phyloP scores from a whole-genome alignment of 2,329 filamentous ascomycete species.

The Sporothrix humicola region DNA sequence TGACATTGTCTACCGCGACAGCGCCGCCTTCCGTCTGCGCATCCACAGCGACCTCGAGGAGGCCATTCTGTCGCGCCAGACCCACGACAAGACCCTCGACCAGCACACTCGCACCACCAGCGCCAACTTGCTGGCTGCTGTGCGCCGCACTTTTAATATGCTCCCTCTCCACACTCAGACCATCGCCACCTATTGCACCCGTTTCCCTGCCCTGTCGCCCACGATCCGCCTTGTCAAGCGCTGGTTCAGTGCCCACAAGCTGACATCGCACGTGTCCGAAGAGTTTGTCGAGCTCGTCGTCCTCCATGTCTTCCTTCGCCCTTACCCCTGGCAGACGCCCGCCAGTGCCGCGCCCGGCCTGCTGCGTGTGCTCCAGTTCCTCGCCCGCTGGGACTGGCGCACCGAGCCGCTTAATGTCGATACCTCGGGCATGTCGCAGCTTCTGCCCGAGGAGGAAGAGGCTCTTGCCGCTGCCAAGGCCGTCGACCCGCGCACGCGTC shows the following conservation, averaged over 20 bases:
- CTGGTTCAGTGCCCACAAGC: constrained; percentile 86
- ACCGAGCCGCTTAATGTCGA: constrained; percentile 82
- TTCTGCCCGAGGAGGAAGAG: constrained; percentile 59
- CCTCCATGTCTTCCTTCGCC: constrained; percentile 76
- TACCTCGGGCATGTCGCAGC: constrained; percentile 56
- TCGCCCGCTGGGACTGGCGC: constrained; percentile 92
- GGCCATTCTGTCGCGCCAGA: constrained; percentile 75
- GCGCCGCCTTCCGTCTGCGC: constrained; percentile 79
- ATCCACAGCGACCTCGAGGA: constrained; percentile 90
- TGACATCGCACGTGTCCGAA: constrained; percentile 70
- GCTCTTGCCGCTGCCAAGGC: constrained; percentile 40
- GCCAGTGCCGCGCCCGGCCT: constrained; percentile 81
- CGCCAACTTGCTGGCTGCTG: constrained; percentile 69
- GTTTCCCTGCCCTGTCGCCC: constrained; percentile 77
- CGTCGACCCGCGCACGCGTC: constrained; percentile 57
- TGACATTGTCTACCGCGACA: constrained; percentile 76
- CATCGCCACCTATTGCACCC: constrained; percentile 78
- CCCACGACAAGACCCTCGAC: constrained; percentile 74
- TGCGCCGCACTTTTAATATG: constrained; percentile 74
- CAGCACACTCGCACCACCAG: constrained; percentile 70
- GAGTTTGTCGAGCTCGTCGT: constrained; percentile 86
- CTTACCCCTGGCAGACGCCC: constrained; percentile 79
- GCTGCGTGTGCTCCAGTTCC: constrained; percentile 75
- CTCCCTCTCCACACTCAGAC: constrained; percentile 81
- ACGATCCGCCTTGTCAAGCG: constrained; percentile 84